Evolutionary conservation across 768 basidiomycete species (phyloP).

Genomic region (Lanmaoa pseudosensibilis): DNA sequence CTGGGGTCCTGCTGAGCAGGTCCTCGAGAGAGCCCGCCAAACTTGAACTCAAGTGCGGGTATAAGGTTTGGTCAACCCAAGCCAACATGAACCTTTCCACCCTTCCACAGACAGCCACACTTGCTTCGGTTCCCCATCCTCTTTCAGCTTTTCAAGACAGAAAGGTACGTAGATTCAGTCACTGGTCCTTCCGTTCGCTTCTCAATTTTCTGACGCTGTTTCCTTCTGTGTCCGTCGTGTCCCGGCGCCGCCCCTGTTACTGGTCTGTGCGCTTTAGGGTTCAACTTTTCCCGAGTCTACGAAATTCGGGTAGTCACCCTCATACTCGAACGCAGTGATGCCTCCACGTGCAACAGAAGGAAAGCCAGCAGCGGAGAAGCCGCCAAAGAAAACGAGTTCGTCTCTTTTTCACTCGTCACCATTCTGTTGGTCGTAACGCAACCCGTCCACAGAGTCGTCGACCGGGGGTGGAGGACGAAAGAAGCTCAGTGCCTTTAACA

Average conservation of each 20-base stretch:
- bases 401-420: conserved; percentile 10
- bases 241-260: conserved; percentile 30
- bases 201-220: conserved; percentile 6
- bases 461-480: conserved; percentile 52
- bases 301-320: conserved; percentile 8
- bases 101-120: conserved; percentile 41
- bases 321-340: conserved; percentile 35
- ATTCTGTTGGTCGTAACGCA: conserved; percentile 19
- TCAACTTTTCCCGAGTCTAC: conserved; percentile 16
- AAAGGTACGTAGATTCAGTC: conserved; percentile 10
- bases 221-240: conserved; percentile 1
- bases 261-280: conserved; percentile 29
- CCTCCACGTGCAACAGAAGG: conserved; percentile 40
- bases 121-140: conserved; percentile 15
- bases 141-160: conserved; percentile 7
- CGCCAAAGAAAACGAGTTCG: conserved; percentile 56
- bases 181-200: conserved; percentile 1
- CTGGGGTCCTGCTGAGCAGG: conserved; percentile 29
- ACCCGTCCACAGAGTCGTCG: conserved; percentile 48
- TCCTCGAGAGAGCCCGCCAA: conserved; percentile 24
- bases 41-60: conserved; percentile 36
- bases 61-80: conserved; percentile 60
- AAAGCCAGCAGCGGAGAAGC: conserved; percentile 46
- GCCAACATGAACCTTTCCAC: conserved; percentile 50
- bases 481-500: conserved; percentile 72